A percentile compares a stretch with the other conserved stretches of the same genome.
These are phyloP conservation scores for Arthrobotrys conoides DNA, from an alignment of 2,329 filamentous ascomycete genomes.

Conservation along the genomic window DNA sequence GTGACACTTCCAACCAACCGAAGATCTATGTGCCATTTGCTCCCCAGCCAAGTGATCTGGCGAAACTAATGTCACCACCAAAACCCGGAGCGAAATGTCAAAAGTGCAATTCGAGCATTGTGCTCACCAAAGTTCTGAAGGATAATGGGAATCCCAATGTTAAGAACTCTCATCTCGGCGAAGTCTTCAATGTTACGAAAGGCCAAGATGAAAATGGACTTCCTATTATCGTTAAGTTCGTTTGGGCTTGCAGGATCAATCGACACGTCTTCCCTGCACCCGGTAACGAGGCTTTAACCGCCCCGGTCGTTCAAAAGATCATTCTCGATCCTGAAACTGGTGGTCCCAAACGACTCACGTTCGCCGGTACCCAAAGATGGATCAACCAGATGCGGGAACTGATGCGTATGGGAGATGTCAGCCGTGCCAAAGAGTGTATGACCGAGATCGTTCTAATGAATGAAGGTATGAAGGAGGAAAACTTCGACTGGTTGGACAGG, in stretches of 20 bases:
- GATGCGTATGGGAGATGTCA: background rate
- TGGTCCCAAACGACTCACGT: constrained; percentile 29
- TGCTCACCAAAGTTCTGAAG: constrained; percentile 29
- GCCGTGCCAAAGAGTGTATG: constrained; percentile 39
- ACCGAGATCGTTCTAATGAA: constrained; percentile 49
- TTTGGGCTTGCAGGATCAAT: constrained; percentile 57
- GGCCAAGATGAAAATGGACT: constrained; percentile 23
- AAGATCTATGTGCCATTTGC: constrained; percentile 41
- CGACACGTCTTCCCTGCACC: constrained; percentile 32
- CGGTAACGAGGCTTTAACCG: background rate
- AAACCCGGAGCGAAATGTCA: constrained; percentile 32
- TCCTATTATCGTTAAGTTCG: constrained; percentile 21
- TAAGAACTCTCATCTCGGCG: constrained; percentile 4
- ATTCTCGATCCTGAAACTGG: background rate
- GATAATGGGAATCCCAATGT: constrained; percentile 31
- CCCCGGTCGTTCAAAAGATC: background rate
- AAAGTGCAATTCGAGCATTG: constrained; percentile 49
- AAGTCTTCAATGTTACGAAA: constrained; percentile 4
- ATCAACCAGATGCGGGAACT: constrained; percentile 39
- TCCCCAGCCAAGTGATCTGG: constrained; percentile 41
- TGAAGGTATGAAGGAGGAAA: constrained; percentile 50
- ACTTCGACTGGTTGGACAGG: constrained; percentile 44
- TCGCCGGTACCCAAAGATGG: constrained; percentile 38
- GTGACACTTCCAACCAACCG: background rate
- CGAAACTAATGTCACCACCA: background rate